Evolutionary conservation across 2,329 filamentous ascomycete genomes (phyloP).

Genomic region (Ophiostoma montium): DNA sequence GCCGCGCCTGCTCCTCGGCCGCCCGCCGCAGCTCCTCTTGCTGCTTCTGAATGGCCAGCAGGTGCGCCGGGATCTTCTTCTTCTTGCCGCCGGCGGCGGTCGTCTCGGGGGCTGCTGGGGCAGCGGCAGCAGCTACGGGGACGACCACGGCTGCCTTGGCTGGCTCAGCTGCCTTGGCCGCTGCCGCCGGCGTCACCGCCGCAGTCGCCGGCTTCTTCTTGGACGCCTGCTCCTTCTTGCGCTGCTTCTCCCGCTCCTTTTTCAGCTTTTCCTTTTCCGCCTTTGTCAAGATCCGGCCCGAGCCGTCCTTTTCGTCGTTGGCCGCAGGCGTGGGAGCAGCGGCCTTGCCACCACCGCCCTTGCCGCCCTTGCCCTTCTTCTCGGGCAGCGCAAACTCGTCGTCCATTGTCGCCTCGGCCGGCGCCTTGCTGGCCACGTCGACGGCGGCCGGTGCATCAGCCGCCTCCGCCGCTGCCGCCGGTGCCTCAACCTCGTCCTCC

Average conservation of each 20-base stretch:
- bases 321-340: slow-evolving; percentile 33
- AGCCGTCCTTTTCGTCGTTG: slow-evolving; percentile 36
- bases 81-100: slow-evolving; percentile 53
- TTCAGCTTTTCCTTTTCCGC: slow-evolving; percentile 97
- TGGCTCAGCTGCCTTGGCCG: slow-evolving; percentile 19
- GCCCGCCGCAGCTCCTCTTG: slow-evolving; percentile 58
- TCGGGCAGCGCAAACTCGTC: slow-evolving; percentile 76
- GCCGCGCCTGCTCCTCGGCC: slow-evolving; percentile 48
- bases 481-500: slow-evolving; percentile 54
- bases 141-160: background rate
- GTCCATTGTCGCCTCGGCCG: slow-evolving; percentile 67
- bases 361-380: slow-evolving; percentile 54
- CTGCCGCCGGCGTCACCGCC: slow-evolving; percentile 20
- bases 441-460: slow-evolving; percentile 32
- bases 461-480: slow-evolving; percentile 21
- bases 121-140: background rate
- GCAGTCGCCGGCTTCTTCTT: slow-evolving; percentile 57
- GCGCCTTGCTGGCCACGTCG: slow-evolving; percentile 50
- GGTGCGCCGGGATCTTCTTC: slow-evolving; percentile 74
- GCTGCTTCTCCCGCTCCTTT: slow-evolving; percentile 96
- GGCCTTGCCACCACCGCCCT: slow-evolving; percentile 30
- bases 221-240: slow-evolving; percentile 93
- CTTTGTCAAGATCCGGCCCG: slow-evolving; percentile 74
- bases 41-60: slow-evolving; percentile 64
- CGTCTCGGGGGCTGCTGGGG: slow-evolving; percentile 20